These are phyloP conservation scores for Aspergillus carlsbadensis DNA, from an alignment of 495 filamentous ascomycete species.

Conservation along the genomic window DNA sequence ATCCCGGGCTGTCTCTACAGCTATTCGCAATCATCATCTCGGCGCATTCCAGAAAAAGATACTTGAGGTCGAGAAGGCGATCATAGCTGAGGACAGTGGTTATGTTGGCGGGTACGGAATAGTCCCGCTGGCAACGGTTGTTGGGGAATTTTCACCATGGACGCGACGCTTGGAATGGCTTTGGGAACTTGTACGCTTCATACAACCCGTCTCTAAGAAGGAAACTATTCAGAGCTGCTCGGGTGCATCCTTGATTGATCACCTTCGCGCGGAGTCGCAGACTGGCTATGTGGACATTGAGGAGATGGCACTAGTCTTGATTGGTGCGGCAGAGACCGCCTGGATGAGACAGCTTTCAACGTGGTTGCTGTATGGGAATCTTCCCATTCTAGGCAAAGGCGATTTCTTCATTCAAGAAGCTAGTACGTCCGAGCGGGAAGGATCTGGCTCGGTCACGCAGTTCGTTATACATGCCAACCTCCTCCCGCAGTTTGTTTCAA, in stretches of 20 bases:
- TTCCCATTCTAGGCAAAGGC: conserved; percentile 66
- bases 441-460: conserved; percentile 29
- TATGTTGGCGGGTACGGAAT: conserved; percentile 89
- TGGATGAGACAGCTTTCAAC: conserved; percentile 89
- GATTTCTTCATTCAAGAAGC: conserved; percentile 79
- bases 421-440: conserved; percentile 32
- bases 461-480: conserved; percentile 57
- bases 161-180: conserved; percentile 81
- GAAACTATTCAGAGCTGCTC: conserved; percentile 38
- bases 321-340: conserved; percentile 76
- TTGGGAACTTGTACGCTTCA: conserved; percentile 66
- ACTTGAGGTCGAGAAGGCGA: conserved; percentile 74
- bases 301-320: conserved; percentile 64
- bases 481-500: conserved; percentile 75
- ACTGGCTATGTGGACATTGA: conserved; percentile 91
- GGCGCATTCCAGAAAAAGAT: conserved; percentile 78
- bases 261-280: conserved; percentile 67
- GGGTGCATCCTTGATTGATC: conserved; percentile 73
- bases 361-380: conserved; percentile 84
- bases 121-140: conserved; percentile 82
- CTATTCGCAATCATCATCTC: conserved; percentile 72
- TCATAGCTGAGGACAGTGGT: conserved; percentile 67
- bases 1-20: conserved; percentile 83
- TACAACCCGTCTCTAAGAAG: conserved; percentile 44
- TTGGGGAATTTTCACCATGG: conserved; percentile 83